These are phyloP conservation scores for Austroboletus festivus DNA, from an alignment of 768 basidiomycete genomes.

Conservation along the genomic window DNA sequence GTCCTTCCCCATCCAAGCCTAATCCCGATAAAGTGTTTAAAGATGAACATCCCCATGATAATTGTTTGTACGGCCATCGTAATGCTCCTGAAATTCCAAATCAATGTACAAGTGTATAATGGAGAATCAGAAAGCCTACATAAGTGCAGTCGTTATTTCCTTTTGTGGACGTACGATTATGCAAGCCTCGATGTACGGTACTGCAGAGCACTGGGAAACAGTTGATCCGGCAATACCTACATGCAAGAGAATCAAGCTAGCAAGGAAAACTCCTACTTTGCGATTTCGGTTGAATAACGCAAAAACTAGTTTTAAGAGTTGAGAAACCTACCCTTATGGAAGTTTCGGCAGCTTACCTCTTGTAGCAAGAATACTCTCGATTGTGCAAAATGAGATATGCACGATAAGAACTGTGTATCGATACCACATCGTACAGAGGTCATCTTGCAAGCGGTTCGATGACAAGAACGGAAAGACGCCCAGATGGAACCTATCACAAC, in stretches of 20 bases:
- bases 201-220: conserved; percentile 15
- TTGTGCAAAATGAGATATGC: conserved; percentile 12
- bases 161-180: conserved; percentile 17
- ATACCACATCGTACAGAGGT: conserved; percentile 13
- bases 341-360: conserved; percentile 19
- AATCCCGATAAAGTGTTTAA: conserved; percentile 34
- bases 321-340: not conserved
- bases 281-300: conserved; percentile 35
- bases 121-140: conserved; percentile 18
- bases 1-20: conserved; percentile 41
- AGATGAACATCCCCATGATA: conserved; percentile 37
- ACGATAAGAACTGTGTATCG: not conserved
- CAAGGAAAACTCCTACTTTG: conserved; percentile 20
- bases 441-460: conserved; percentile 6
- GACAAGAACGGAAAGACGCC: conserved; percentile 5
- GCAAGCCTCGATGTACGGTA: conserved; percentile 15
- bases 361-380: conserved; percentile 23
- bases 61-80: conserved; percentile 35
- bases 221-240: conserved; percentile 16
- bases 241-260: conserved; percentile 10
- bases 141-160: not conserved
- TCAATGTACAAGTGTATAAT: not conserved
- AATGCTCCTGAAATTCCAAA: conserved; percentile 2
- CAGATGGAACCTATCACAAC: conserved; percentile 9
- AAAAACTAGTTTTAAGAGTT: conserved; percentile 11